Evolutionary conservation across 2,329 filamentous ascomycete species (phyloP).

Genomic region (Penicillium thymicola): DNA sequence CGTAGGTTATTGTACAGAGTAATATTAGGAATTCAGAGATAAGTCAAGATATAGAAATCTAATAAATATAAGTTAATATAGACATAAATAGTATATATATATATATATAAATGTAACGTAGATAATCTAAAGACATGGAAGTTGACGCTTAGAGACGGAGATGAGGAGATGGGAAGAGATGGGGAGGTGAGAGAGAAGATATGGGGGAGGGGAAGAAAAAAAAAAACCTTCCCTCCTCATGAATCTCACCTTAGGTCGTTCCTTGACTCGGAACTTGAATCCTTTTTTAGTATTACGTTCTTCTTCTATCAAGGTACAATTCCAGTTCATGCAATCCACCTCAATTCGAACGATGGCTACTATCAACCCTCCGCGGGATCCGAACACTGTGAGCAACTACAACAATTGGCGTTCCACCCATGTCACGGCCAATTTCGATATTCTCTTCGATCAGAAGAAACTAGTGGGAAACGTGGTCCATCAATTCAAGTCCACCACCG

Average conservation of each 20-base stretch:
- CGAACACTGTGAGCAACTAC: slow-evolving; percentile 90
- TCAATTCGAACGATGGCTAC: slow-evolving; percentile 37
- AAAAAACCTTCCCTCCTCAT: background rate
- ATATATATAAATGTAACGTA: background rate
- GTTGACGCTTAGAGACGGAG: slow-evolving; percentile 16
- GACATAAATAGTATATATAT: background rate
- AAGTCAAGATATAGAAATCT: background rate
- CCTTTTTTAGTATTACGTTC: background rate
- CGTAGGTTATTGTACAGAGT: background rate
- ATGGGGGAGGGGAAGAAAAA: background rate
- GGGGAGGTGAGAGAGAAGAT: background rate
- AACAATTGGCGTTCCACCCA: slow-evolving; percentile 81
- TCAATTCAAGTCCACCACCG: slow-evolving; percentile 71
- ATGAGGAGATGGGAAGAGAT: background rate
- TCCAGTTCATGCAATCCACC: slow-evolving; percentile 11
- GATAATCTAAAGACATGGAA: background rate
- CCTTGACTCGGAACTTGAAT: slow-evolving; percentile 1
- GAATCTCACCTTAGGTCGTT: slow-evolving; percentile 7
- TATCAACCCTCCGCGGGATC: slow-evolving; percentile 62
- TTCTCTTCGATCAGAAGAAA: slow-evolving; percentile 77
- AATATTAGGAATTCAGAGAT: too few species aligned
- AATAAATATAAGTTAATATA: background rate
- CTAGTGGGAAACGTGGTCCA: slow-evolving; percentile 75
- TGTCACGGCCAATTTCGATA: slow-evolving; percentile 73
- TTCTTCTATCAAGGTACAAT: background rate